Conservation (phyloP, 306 rosid genomes). For the Dryas drummondii region DNA sequence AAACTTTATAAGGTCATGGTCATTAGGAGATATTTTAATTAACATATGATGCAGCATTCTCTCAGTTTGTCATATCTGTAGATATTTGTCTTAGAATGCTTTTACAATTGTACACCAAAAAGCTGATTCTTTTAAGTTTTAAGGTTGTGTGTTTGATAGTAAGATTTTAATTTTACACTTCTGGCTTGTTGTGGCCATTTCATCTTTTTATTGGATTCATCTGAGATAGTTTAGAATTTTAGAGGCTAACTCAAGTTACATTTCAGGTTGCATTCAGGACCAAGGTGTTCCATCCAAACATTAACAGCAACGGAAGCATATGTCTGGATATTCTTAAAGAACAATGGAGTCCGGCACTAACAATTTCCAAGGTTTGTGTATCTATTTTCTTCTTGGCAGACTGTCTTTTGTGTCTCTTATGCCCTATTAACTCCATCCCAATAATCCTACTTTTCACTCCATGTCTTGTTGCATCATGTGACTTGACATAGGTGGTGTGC, state of each 20-base stretch:
- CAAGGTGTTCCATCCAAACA: conserved; percentile 93
- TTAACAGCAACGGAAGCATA: conserved; percentile 84
- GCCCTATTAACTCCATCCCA: not conserved
- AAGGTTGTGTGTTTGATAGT: not conserved
- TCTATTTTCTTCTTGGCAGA: not conserved
- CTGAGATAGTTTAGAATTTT: not conserved
- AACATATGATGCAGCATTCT: not conserved
- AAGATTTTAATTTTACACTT: not conserved
- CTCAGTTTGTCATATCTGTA: not conserved
- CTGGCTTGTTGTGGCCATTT: conserved; percentile 7
- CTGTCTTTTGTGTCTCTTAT: not conserved
- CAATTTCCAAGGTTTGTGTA: conserved; percentile 75
- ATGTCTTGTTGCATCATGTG: not conserved
- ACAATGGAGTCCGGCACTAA: conserved; percentile 88
- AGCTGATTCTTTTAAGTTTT: not conserved
- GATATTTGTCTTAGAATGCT: not conserved
- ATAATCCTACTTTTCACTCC: not conserved
- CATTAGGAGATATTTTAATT: not conserved
- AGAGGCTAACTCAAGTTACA: conserved; percentile 4
- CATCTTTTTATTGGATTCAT: not conserved
- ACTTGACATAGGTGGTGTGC: not conserved
- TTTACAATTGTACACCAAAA: not conserved
- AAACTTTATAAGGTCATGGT: not conserved
- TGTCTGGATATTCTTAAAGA: conserved; percentile 89
- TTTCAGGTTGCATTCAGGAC: conserved; percentile 89